Base-by-base conservation (phyloP, 805 yeast species). In the Saccharomycopsis microspora region DNA sequence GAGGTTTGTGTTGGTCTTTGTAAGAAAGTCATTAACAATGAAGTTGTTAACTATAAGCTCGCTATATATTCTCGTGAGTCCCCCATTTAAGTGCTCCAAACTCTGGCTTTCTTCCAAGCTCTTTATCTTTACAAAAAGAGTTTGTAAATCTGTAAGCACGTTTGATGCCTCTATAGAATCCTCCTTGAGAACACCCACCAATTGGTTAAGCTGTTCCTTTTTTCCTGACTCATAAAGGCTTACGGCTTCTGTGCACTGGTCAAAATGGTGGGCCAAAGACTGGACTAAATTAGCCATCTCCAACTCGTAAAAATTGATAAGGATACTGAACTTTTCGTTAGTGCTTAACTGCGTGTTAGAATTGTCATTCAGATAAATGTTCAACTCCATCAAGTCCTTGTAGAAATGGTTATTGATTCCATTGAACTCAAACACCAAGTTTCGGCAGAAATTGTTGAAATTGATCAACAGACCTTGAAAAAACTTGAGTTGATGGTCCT, bases 231-330 rank as follows among this genome's bases (percentile, higher is more conserved):
- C 38, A 10, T 27, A 43, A 9, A 51, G 34, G 2, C 34, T 31
- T 5, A 43, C 9, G 6, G 52, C 49, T 19, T 51, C 54, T 29
- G 41, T 43, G 40, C 54, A 51, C 34, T 49, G 50, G 39, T 49
- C 54, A 42, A 48, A 51, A 39, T 51, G 54, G 32, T 51, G 35
- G 1, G 53, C 46, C 28, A 51, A 40, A 5, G 53, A 49, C 4
- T 46, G 48, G 9, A 51, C n/a, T 41, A 46, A 42, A n/a, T 31
- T 35, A 7, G 54, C 54, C 54, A 51, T 51, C 35, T 51, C 54
- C 9, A 43, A 19, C 35, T 51, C 54, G 33, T 51, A 51, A 33
- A 37, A 49, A 30, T 49, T 49, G 30, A 51, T 46, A 8, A 51
- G 41, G 8, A 49, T 39, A 29, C 52, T 46, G 37, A 36, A 51